A percentile compares a stretch with the other conserved stretches of the same genome.
Evolutionary conservation across 2,329 filamentous ascomycete genomes (phyloP).

Genomic region (Coniella vitis): DNA sequence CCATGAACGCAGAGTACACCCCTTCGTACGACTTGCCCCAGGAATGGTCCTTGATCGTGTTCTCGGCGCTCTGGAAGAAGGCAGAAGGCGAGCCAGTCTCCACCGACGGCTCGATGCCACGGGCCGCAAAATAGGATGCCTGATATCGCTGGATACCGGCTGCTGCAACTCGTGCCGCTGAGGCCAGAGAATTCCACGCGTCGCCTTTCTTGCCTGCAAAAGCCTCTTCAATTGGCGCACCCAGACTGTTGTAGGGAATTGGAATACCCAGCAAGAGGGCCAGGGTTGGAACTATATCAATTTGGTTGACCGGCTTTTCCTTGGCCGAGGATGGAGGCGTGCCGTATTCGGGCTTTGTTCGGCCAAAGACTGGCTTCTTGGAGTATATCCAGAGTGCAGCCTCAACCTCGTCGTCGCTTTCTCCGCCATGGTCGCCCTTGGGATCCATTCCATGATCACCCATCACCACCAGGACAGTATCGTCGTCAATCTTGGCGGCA

Average conservation of each 20-base stretch:
- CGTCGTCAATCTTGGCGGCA: slow-evolving; percentile 66
- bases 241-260: slow-evolving; percentile 93
- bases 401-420: slow-evolving; percentile 93
- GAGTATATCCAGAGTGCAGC: slow-evolving; percentile 99
- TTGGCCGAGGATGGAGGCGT: slow-evolving; percentile 67
- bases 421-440: slow-evolving; percentile 96
- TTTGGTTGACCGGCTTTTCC: slow-evolving; percentile 70
- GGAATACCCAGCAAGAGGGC: slow-evolving; percentile 83
- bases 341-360: slow-evolving; percentile 53
- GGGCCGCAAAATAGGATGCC: slow-evolving; percentile 67
- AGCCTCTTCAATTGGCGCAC: slow-evolving; percentile 86
- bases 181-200: slow-evolving; percentile 70
- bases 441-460: slow-evolving; percentile 98
- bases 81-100: slow-evolving; percentile 46
- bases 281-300: slow-evolving; percentile 90
- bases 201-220: slow-evolving; percentile 66
- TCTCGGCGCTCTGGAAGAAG: slow-evolving; percentile 51
- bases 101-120: slow-evolving; percentile 57
- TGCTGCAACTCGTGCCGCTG: slow-evolving; percentile 68
- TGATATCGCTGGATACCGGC: slow-evolving; percentile 90
- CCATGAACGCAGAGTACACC: slow-evolving; percentile 53
- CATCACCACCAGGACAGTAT: slow-evolving; percentile 89
- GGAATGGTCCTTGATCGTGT: slow-evolving; percentile 26
- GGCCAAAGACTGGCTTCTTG: slow-evolving; percentile 76
- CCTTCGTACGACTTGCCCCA: slow-evolving; percentile 30